Evolutionary conservation across 306 rosid genomes (phyloP), one percentile per base, ranked within the genome.

Genomic region (Quercus variabilis): DNA sequence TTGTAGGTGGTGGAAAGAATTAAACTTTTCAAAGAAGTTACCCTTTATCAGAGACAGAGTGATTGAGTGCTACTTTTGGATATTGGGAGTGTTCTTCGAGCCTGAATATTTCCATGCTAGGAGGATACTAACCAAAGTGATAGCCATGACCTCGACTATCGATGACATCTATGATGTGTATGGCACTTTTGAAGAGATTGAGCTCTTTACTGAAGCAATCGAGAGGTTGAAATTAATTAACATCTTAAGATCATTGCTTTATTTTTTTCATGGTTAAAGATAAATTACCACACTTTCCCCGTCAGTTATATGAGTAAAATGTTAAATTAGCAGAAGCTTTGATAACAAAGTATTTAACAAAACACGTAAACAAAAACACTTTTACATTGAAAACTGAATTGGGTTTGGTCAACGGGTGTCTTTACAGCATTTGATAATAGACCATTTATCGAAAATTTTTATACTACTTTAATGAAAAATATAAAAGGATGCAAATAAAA

Each of bases 101-200:
- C 88, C 88, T 0, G 15, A 87, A 46, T 60, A 79, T 63, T 41
- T 31, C 26, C 18, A 13, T 51, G 75, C 55, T 3, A 81, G 94
- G 55, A 75, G 23, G 6, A 70, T 81, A 5, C 33, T 28, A 10
- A 51, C 79, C 5, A 85, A 86, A 80, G 72, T 88, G 14, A 4
- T 80, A 15, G 35, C 41, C 3, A 51, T 83, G 23, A 17, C 55
- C 17, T 63, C 80, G 7, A 19, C 52, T 13, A 14, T 86, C 5
- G 90, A 89, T 83, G 93, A 87, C 38, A 83, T 82, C 11, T 87
- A 84, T 69, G 92, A 87, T 77, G 75, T 62, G 4, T 73, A 85
- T 33, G 91, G 82, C 8, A 87, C 82, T 4, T 0, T 79, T 77
- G 79, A 85, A 79, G 91, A 87, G 63, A 88, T 87, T 11, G 64